Conservation (phyloP, 768 basidiomycete species). For the Lactifluus pinguis region DNA sequence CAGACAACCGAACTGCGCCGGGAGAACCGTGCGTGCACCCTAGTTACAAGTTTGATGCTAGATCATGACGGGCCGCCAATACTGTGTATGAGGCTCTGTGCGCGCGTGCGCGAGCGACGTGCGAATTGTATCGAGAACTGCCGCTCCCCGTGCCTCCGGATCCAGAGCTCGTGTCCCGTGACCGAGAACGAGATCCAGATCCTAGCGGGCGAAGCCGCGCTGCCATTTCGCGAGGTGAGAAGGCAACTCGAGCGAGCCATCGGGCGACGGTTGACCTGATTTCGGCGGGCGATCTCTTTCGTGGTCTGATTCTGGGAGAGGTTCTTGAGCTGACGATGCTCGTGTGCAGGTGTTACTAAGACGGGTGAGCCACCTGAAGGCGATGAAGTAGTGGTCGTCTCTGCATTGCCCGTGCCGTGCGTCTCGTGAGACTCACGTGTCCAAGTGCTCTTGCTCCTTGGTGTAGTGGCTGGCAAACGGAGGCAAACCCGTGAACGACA, state of each 20-base stretch:
- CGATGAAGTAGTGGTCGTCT: conserved; percentile 18
- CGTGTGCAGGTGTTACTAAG: conserved; percentile 28
- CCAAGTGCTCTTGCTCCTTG: conserved; percentile 24
- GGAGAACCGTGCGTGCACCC: no score
- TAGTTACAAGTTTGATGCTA: no score
- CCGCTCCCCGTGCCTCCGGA: conserved; percentile 6
- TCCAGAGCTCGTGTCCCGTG: conserved; percentile 11
- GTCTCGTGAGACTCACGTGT: conserved; percentile 32
- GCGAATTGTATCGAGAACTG: not conserved
- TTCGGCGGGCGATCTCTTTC: conserved; percentile 19
- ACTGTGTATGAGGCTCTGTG: no score
- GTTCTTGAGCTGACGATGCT: no score
- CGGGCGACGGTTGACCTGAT: conserved; percentile 32
- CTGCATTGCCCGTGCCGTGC: conserved; percentile 27
- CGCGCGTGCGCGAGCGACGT: no score
- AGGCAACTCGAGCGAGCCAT: conserved; percentile 29
- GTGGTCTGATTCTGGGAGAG: no score
- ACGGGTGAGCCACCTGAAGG: conserved; percentile 47
- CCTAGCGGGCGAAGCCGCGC: conserved; percentile 29
- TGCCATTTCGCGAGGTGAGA: conserved; percentile 28
- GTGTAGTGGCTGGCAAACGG: no score
- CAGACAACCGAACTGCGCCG: no score
- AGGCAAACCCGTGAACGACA: conserved; percentile 25
- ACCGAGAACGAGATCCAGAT: no score
- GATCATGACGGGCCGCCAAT: no score